Evolutionary conservation across 345 rosid species (phyloP).

Genomic region (Draba incana): DNA sequence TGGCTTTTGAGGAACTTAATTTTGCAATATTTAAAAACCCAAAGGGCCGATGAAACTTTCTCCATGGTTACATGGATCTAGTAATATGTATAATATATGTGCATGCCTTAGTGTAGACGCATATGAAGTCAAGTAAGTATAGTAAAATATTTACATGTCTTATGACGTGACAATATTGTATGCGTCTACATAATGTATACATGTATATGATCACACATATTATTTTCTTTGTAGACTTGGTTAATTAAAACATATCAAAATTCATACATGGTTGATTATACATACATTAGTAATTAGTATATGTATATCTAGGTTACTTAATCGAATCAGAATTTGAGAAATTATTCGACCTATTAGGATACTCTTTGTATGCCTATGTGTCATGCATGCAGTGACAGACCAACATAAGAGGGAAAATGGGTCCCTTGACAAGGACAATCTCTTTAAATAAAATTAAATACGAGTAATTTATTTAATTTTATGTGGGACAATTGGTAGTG

Average conservation of each 20-base stretch:
- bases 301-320: background rate
- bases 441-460: too few relatives aligned
- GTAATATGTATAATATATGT: constrained; percentile 1
- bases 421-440: too few relatives aligned
- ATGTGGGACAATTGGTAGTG: too few relatives aligned
- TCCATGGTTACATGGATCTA: background rate
- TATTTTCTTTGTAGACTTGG: too few relatives aligned
- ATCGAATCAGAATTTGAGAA: too few relatives aligned
- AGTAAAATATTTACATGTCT: constrained; percentile 24
- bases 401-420: too few relatives aligned
- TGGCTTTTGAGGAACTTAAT: constrained; percentile 17
- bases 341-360: background rate
- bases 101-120: constrained; percentile 26
- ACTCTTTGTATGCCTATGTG: too few relatives aligned
- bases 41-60: constrained; percentile 25
- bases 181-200: background rate
- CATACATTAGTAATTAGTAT: background rate
- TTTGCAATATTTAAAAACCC: constrained; percentile 10
- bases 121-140: constrained; percentile 32
- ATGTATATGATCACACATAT: background rate
- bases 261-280: too few relatives aligned
- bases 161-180: background rate
- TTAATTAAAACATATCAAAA: too few relatives aligned
- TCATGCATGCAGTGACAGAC: too few relatives aligned
- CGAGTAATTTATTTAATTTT: too few relatives aligned